A percentile compares a stretch with the other conserved stretches of the same genome.
phyloP scores from a whole-genome alignment of 208 protist genomes.

The Phytomonas sp. region DNA sequence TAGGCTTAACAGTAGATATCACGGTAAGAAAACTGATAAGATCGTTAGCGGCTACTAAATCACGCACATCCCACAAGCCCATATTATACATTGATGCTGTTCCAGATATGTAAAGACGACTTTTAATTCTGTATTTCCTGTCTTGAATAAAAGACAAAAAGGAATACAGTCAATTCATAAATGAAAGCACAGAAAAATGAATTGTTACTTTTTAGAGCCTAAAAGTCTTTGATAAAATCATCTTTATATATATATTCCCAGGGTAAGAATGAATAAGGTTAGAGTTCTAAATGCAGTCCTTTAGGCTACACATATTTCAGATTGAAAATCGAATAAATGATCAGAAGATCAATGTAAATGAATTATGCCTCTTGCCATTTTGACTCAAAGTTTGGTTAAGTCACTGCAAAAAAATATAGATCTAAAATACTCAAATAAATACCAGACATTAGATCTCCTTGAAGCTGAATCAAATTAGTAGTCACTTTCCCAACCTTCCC shows the following conservation, averaged over 20 bases:
- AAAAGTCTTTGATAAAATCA: not conserved
- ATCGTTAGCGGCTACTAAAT: conserved; percentile 44
- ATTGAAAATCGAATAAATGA: not conserved
- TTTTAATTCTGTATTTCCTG: not conserved
- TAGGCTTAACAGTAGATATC: conserved; percentile 44
- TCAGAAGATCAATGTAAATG: conserved; percentile 1
- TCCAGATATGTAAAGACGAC: not conserved
- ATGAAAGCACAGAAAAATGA: not conserved
- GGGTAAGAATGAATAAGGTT: not conserved
- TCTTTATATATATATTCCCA: not conserved
- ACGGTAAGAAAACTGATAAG: conserved; percentile 31
- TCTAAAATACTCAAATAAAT: not conserved
- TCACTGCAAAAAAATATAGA: not conserved
- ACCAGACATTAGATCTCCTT: not conserved
- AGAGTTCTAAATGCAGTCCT: not conserved
- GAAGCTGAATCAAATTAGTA: not conserved
- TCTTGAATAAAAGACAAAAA: not conserved
- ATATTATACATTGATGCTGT: conserved; percentile 14
- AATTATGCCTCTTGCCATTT: not conserved
- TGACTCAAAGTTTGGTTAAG: not conserved
- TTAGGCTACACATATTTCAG: conserved; percentile 1
- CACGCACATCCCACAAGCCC: conserved; percentile 28
- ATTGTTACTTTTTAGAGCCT: not conserved
- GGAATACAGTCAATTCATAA: not conserved
- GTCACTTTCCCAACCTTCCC: conserved; percentile 44